Percentiles rank a stretch among this genome's conserved stretches.
phyloP scores from a whole-genome alignment of 345 rosid species.

The Brassica rapa region DNA sequence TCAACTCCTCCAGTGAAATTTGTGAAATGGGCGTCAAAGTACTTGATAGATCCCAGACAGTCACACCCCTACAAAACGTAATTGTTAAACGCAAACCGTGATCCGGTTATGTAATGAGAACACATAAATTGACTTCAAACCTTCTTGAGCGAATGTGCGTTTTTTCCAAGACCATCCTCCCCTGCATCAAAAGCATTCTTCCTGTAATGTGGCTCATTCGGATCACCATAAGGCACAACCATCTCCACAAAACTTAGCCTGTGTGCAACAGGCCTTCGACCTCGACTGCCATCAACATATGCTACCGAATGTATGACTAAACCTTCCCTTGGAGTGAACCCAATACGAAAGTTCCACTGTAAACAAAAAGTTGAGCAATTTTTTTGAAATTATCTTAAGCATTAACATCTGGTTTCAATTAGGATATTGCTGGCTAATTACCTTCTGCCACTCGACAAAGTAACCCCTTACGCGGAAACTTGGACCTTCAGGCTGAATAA shows the following conservation, averaged over 20 bases:
- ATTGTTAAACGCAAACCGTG: slow-evolving; percentile 14
- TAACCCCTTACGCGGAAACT: slow-evolving; percentile 82
- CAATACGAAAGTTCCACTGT: slow-evolving; percentile 97
- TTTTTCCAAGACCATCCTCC: slow-evolving; percentile 95
- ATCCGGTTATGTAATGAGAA: slow-evolving; percentile 16
- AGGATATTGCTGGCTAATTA: slow-evolving; percentile 25
- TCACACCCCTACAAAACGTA: slow-evolving; percentile 67
- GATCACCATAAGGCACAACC: slow-evolving; percentile 98
- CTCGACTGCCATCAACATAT: slow-evolving; percentile 85
- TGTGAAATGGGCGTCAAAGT: slow-evolving; percentile 88
- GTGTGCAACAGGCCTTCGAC: slow-evolving; percentile 86
- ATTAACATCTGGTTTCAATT: slow-evolving; percentile 4
- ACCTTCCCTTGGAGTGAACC: slow-evolving; percentile 92
- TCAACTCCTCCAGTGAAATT: slow-evolving; percentile 92
- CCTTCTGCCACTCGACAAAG: slow-evolving; percentile 95
- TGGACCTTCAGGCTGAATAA: slow-evolving; percentile 91
- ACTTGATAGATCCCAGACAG: slow-evolving; percentile 84
- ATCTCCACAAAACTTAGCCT: slow-evolving; percentile 93
- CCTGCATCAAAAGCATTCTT: slow-evolving; percentile 98
- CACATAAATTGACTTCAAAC: slow-evolving; percentile 41
- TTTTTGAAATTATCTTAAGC: slow-evolving; percentile 20
- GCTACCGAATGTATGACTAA: slow-evolving; percentile 89
- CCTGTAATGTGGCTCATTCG: slow-evolving; percentile 89
- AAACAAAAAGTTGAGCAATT: slow-evolving; percentile 26
- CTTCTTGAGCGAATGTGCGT: slow-evolving; percentile 91